These are phyloP conservation scores for Fusarium mexicanum DNA, from an alignment of 2,329 filamentous ascomycete genomes.

Conservation along the genomic window DNA sequence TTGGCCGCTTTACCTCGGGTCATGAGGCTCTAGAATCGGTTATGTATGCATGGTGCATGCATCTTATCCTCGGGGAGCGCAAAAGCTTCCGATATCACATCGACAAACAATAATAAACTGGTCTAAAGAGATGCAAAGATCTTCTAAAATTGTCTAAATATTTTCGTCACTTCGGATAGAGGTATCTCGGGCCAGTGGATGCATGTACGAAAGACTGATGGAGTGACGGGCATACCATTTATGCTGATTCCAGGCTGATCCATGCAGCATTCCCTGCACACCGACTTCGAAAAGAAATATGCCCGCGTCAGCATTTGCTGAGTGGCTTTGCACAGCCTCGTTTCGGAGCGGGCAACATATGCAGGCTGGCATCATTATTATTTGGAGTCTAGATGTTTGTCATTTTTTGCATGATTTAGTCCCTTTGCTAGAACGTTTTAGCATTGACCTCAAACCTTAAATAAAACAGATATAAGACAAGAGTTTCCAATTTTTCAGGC, in stretches of 20 bases:
- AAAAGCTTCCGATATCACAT: neutral
- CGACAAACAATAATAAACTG: neutral
- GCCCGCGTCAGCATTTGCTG: neutral
- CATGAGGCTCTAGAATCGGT: neutral
- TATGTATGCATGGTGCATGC: neutral
- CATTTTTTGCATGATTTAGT: neutral
- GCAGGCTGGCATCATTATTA: neutral
- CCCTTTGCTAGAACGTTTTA: neutral
- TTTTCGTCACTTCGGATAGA: neutral
- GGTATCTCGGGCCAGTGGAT: neutral
- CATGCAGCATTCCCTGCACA: neutral
- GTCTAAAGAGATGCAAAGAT: neutral
- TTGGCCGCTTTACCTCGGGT: neutral
- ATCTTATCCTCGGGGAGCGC: neutral
- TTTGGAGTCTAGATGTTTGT: neutral
- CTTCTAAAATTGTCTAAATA: neutral
- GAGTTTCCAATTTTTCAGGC: rapidly evolving
- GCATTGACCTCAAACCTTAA: neutral
- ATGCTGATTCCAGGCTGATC: neutral
- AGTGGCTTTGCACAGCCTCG: neutral
- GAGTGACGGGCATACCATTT: neutral
- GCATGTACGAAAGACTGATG: neutral
- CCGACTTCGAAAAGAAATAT: neutral
- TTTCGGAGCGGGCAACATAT: neutral
- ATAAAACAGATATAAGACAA: too few relatives aligned